Evolutionary conservation across 345 rosid species (phyloP).

Genomic region (Syzygium aromaticum): DNA sequence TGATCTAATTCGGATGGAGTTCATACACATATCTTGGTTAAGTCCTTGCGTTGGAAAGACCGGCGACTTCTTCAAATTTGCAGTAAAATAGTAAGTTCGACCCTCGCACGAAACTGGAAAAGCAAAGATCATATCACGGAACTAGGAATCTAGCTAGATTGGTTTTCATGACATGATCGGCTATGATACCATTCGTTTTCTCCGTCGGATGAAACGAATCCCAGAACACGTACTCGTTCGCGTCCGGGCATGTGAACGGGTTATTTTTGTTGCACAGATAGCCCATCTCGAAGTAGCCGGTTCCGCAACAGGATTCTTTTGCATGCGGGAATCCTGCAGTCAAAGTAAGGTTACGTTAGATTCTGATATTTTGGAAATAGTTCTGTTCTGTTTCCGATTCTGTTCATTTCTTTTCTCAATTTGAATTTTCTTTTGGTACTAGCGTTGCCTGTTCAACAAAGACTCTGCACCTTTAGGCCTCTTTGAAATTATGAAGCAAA

Average conservation of each 20-base stretch:
- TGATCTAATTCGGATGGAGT: neutral
- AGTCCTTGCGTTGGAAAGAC: neutral
- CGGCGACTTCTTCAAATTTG: neutral
- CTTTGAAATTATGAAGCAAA: neutral
- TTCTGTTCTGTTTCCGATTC: neutral
- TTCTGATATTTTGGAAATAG: neutral
- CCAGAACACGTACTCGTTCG: constrained; percentile 51
- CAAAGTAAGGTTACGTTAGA: neutral
- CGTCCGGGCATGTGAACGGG: constrained; percentile 57
- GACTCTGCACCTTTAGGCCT: neutral
- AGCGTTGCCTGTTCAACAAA: neutral
- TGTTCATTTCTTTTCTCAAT: neutral
- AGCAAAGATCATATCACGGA: neutral
- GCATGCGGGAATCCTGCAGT: constrained; percentile 49
- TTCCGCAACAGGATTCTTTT: constrained; percentile 58
- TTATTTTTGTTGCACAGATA: constrained; percentile 39
- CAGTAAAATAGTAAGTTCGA: neutral
- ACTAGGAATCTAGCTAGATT: constrained; percentile 26
- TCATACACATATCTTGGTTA: neutral
- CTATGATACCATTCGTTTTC: constrained; percentile 33
- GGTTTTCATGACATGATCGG: constrained; percentile 25
- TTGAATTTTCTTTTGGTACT: neutral
- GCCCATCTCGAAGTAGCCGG: constrained; percentile 58
- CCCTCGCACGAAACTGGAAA: neutral
- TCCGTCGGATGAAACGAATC: constrained; percentile 73